Evolutionary conservation across 345 rosid species (phyloP).

Genomic region (Moringa oleifera): DNA sequence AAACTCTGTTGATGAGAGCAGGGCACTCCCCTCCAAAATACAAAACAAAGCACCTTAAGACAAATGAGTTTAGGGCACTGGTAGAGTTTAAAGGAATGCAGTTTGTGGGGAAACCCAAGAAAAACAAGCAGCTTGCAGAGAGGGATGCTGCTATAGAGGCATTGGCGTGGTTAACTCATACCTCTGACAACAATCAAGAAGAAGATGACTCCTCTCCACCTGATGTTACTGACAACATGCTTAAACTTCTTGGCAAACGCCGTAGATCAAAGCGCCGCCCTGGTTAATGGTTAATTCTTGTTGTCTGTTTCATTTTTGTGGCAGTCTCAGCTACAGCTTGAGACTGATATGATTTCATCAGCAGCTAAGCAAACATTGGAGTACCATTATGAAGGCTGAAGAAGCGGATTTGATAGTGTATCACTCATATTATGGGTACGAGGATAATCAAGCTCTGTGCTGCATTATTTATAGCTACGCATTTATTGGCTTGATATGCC

Average conservation of each 20-base stretch:
- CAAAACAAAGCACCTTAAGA: conserved; percentile 89
- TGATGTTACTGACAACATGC: conserved; percentile 94
- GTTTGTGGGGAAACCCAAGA: conserved; percentile 89
- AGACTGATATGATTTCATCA: no score
- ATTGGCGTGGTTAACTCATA: conserved; percentile 92
- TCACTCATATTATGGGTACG: no score
- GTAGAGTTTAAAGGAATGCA: conserved; percentile 98
- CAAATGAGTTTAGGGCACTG: conserved; percentile 88
- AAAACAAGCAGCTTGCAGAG: conserved; percentile 91
- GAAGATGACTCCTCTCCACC: conserved; percentile 48
- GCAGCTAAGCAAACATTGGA: no score
- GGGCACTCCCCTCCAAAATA: conserved; percentile 97
- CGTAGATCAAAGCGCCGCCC: conserved; percentile 42
- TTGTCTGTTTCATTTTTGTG: neutral
- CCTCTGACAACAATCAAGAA: conserved; percentile 36
- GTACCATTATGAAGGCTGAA: no score
- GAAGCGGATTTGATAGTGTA: no score
- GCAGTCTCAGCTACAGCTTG: neutral
- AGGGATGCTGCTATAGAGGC: conserved; percentile 96
- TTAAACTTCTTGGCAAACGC: conserved; percentile 83
- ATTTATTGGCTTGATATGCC: no score
- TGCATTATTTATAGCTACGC: no score
- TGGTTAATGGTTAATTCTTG: neutral
- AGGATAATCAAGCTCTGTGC: no score
- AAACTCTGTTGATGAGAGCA: conserved; percentile 89